These are phyloP conservation scores for Gastrodia elata DNA, from an alignment of 106 monocot genomes.

Conservation along the genomic window DNA sequence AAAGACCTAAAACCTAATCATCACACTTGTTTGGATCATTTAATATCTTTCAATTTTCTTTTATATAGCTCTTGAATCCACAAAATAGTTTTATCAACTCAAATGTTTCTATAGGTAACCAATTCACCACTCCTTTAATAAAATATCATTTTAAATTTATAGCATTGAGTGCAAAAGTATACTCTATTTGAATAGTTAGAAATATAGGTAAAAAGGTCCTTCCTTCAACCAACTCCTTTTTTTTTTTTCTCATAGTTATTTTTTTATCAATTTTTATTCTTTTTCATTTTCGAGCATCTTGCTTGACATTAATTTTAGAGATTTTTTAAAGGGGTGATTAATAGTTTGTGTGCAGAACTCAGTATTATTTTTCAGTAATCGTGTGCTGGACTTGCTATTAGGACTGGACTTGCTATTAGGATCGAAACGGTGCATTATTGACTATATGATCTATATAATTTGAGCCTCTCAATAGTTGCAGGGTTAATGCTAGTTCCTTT, in stretches of 20 bases:
- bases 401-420: background rate
- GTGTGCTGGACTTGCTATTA: background rate
- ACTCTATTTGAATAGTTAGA: background rate
- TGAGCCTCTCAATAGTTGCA: background rate
- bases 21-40: too few species aligned
- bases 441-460: background rate
- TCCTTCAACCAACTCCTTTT: background rate
- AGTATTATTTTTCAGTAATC: background rate
- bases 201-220: background rate
- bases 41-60: too few species aligned
- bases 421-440: background rate
- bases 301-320: background rate
- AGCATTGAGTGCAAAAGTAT: background rate
- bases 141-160: too few species aligned
- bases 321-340: background rate
- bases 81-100: too few species aligned
- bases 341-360: background rate
- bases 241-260: background rate
- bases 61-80: too few species aligned
- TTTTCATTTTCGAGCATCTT: background rate
- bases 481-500: background rate
- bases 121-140: too few species aligned
- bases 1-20: too few species aligned
- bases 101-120: too few species aligned
- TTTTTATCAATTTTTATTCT: background rate